Percentiles rank a stretch among this genome's conserved stretches.
Evolutionary conservation across 2,329 filamentous ascomycete species (phyloP).

Genomic region (Aspergillus hiratsukae): DNA sequence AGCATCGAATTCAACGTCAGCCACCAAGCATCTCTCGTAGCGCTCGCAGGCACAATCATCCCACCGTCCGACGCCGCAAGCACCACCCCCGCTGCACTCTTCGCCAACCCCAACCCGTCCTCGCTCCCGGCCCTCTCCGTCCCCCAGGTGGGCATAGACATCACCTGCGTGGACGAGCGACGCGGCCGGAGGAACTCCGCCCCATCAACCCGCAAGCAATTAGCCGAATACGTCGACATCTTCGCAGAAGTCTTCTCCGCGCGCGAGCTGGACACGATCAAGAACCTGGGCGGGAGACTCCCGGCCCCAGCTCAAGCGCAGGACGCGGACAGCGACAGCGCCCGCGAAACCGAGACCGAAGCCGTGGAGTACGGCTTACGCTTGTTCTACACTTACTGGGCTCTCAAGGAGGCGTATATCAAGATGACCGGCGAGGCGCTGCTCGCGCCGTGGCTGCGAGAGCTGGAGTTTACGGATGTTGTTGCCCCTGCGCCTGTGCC

Average conservation of each 20-base stretch:
- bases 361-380: slow-evolving; percentile 54
- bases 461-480: slow-evolving; percentile 59
- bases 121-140: slow-evolving; percentile 7
- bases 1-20: slow-evolving; percentile 60
- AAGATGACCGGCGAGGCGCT: slow-evolving; percentile 63
- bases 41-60: slow-evolving; percentile 48
- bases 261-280: slow-evolving; percentile 54
- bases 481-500: slow-evolving; percentile 39
- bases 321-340: not conserved
- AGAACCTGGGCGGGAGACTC: slow-evolving; percentile 28
- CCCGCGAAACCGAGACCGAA: slow-evolving; percentile 23
- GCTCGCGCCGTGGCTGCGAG: slow-evolving; percentile 56
- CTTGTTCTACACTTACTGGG: slow-evolving; percentile 62
- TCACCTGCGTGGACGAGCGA: slow-evolving; percentile 58
- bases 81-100: not conserved
- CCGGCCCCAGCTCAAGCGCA: slow-evolving; percentile 9
- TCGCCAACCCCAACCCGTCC: slow-evolving; percentile 4
- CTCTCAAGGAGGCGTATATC: slow-evolving; percentile 63
- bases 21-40: slow-evolving; percentile 61
- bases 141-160: slow-evolving; percentile 55
- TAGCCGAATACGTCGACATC: slow-evolving; percentile 56
- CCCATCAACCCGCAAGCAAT: slow-evolving; percentile 47
- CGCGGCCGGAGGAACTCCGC: slow-evolving; percentile 45
- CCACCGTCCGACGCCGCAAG: slow-evolving; percentile 4
- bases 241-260: slow-evolving; percentile 57